phyloP scores from a whole-genome alignment of 2,329 filamentous ascomycete genomes.

The Tolypocladium nubicola region DNA sequence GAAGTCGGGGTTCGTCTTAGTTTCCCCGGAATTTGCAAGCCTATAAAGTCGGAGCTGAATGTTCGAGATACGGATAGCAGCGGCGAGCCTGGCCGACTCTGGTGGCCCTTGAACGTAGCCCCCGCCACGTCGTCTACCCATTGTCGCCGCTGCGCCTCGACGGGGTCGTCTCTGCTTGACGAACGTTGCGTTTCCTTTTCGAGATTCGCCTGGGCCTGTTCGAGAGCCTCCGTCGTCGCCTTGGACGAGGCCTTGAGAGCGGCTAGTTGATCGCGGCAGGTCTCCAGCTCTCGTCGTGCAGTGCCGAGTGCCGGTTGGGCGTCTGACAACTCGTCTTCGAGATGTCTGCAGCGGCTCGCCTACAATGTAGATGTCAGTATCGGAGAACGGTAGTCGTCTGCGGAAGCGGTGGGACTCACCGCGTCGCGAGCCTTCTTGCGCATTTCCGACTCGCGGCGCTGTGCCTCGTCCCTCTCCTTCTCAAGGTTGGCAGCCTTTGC shows the following conservation, averaged over 20 bases:
- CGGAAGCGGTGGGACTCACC: constrained; percentile 36
- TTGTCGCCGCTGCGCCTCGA: constrained; percentile 31
- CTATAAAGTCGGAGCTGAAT: constrained; percentile 43
- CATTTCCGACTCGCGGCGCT: constrained; percentile 74
- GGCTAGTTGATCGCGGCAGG: constrained; percentile 48
- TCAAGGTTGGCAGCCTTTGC: constrained; percentile 69
- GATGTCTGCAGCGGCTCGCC: constrained; percentile 52
- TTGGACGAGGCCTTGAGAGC: constrained; percentile 54
- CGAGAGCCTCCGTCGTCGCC: constrained; percentile 53
- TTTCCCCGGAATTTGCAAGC: constrained; percentile 29
- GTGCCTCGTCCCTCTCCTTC: constrained; percentile 81
- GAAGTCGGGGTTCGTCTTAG: constrained; percentile 27
- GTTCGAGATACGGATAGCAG: constrained; percentile 39
- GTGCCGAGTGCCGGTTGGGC: constrained; percentile 52
- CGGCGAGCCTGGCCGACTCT: constrained; percentile 44
- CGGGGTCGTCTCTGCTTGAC: constrained; percentile 18
- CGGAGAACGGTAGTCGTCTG: neutral
- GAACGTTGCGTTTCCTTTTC: constrained; percentile 33
- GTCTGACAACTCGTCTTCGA: constrained; percentile 77
- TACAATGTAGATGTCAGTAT: constrained; percentile 18
- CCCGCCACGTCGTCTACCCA: constrained; percentile 42
- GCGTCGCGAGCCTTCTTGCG: constrained; percentile 82
- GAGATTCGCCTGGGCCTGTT: constrained; percentile 39
- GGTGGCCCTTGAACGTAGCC: constrained; percentile 27
- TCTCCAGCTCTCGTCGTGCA: constrained; percentile 52